Evolutionary conservation across 371 early-diverging fungal species (phyloP), one percentile per base, ranked within the genome.

Genomic region (Blakeslea trispora): DNA sequence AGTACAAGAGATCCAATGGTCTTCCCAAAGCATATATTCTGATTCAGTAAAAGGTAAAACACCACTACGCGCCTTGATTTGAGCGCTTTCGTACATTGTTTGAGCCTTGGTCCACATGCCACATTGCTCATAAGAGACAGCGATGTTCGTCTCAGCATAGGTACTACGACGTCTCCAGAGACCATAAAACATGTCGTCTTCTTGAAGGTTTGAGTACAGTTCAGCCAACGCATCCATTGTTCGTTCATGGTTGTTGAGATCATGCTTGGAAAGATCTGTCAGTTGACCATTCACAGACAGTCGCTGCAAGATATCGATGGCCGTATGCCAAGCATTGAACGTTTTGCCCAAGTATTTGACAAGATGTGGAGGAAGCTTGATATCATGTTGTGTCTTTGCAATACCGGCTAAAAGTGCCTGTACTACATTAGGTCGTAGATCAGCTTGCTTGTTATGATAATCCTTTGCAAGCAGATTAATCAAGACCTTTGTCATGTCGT

Each of bases 11-110:
- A 98, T 84, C 93, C 99, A 99, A 58, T 94, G 95, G 50, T 97
- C 91, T 75, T 99, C 98, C 99, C 99, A 99, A 14, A 98, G 75
- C 44, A 84, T 82, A 66, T 96, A 98, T 67, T 99, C 99, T 0
- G 95, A 84, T 68, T 99, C 99, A 22, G 92, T 86, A 61, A 95
- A 98, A 2, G 94, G 91, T 37, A 95, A 68, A 1, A 86, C 83
- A 0, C 95, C 94, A 2, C 87, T 90, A 4, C 95, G 82, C 1
- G 95, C 97, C 72, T 96, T 96, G 52, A 79, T 82, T 59, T 99
- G 99, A 0, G 97, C 96, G 28, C 81, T 86, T 74, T 99, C 99
- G 50, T 94, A 98, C 72, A 91, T 85, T 18, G 79, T 71, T 71
- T 99, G 99, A 0, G 99, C 97, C 37, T 90, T 86, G 49, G 83